These are phyloP conservation scores for Aphanomyces euteiches DNA, from an alignment of 352 stramenopile species.

Conservation along the genomic window DNA sequence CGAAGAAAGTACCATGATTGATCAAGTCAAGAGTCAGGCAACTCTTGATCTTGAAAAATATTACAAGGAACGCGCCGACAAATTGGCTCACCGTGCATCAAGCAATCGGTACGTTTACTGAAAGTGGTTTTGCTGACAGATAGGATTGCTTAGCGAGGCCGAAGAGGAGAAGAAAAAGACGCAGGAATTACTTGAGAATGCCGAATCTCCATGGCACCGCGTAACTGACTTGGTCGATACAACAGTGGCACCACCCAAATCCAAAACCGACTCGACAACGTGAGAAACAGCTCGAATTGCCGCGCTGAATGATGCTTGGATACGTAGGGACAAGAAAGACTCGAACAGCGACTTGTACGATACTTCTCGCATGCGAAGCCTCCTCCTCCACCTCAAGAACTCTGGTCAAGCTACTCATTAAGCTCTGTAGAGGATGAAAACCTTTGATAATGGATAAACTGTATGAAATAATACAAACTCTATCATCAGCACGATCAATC, in stretches of 20 bases:
- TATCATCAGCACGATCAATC: too few species aligned
- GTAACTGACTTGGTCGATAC: constrained; percentile 29
- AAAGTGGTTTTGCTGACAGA: neutral
- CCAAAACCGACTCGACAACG: constrained; percentile 3
- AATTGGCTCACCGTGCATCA: constrained; percentile 23
- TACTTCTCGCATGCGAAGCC: constrained; percentile 30
- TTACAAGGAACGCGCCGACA: constrained; percentile 26
- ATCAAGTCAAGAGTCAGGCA: constrained; percentile 15
- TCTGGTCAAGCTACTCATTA: constrained; percentile 15
- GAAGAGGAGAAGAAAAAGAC: constrained; percentile 30
- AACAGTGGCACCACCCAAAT: constrained; percentile 6
- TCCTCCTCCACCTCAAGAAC: constrained; percentile 30
- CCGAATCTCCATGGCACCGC: constrained; percentile 24
- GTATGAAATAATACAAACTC: neutral
- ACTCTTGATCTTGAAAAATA: constrained; percentile 27
- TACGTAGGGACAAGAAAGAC: constrained; percentile 8
- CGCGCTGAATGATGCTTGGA: constrained; percentile 4
- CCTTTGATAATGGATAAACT: constrained; percentile 1
- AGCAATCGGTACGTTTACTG: constrained; percentile 18
- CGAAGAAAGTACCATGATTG: constrained; percentile 20
- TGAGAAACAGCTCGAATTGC: neutral
- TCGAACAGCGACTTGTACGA: constrained; percentile 16
- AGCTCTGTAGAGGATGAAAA: constrained; percentile 1
- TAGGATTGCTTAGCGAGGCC: neutral
- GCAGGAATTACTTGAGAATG: constrained; percentile 3